These are phyloP conservation scores for Colletotrichum orchidophilum DNA, from an alignment of 2,329 filamentous ascomycete genomes.

Conservation along the genomic window DNA sequence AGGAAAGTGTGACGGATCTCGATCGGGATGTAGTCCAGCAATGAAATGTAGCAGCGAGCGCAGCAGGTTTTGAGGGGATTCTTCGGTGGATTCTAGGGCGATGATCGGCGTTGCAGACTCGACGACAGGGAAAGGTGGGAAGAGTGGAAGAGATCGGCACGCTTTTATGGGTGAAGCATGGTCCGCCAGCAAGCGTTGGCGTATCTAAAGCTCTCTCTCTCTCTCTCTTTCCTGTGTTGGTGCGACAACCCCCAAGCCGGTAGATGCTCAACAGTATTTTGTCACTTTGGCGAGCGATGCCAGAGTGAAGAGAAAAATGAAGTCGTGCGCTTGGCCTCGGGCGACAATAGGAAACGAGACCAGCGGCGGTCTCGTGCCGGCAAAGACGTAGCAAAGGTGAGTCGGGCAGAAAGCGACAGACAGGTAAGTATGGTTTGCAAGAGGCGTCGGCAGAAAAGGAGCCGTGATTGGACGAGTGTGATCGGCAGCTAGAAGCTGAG, in stretches of 20 bases:
- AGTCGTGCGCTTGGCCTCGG: not conserved
- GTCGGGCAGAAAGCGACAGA: slow-evolving; percentile 8
- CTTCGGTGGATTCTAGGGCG: slow-evolving; percentile 17
- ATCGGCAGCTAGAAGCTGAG: slow-evolving; percentile 23
- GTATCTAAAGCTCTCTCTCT: not conserved
- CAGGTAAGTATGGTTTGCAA: not conserved
- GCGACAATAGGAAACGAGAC: not conserved
- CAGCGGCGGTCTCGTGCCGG: slow-evolving; percentile 1
- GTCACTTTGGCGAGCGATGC: not conserved
- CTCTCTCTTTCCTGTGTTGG: not conserved
- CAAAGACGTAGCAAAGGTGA: not conserved
- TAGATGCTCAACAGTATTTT: not conserved
- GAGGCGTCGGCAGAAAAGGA: slow-evolving; percentile 9
- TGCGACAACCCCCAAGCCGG: not conserved
- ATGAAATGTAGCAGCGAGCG: not conserved
- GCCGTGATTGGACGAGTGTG: slow-evolving; percentile 23
- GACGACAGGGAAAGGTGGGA: slow-evolving; percentile 42
- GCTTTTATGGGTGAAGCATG: slow-evolving; percentile 32
- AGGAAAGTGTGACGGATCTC: not conserved
- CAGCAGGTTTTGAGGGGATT: slow-evolving; percentile 16
- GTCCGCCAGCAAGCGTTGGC: slow-evolving; percentile 23
- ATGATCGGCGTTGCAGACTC: slow-evolving; percentile 23
- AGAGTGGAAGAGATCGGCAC: slow-evolving; percentile 23
- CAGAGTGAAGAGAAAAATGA: not conserved
- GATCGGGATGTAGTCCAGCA: not conserved